phyloP scores from a whole-genome alignment of 2,329 filamentous ascomycete species.

The Fusarium sp. region DNA sequence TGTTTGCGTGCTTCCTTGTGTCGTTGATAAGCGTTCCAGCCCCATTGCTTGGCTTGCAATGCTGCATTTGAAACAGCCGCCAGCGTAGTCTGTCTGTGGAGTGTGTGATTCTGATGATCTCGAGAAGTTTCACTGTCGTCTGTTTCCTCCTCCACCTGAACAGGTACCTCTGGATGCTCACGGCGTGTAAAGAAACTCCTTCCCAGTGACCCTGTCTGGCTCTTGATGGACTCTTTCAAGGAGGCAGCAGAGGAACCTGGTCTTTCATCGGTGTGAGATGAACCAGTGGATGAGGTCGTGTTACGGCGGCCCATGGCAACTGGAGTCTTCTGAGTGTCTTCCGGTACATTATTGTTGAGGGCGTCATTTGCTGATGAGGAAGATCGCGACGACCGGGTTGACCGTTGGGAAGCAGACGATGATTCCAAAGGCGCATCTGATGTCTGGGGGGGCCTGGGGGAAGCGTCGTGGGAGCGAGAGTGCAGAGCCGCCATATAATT shows the following conservation, averaged over 20 bases:
- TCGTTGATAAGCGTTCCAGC: conserved; percentile 64
- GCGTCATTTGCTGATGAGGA: conserved; percentile 57
- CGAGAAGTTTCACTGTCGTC: conserved; percentile 45
- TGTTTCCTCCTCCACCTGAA: conserved; percentile 47
- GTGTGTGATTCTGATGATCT: conserved; percentile 47
- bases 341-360: conserved; percentile 51
- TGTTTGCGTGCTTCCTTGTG: conserved; percentile 55
- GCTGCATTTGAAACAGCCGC: conserved; percentile 66
- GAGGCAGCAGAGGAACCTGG: conserved; percentile 46
- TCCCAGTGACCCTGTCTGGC: conserved; percentile 51
- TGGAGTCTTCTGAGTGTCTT: conserved; percentile 42
- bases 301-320: conserved; percentile 47
- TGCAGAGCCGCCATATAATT: conserved; percentile 75
- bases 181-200: conserved; percentile 53
- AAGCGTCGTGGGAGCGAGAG: conserved; percentile 66
- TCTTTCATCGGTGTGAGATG: conserved; percentile 40
- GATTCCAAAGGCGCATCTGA: conserved; percentile 47
- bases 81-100: conserved; percentile 54
- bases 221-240: conserved; percentile 51
- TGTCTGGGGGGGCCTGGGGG: conserved; percentile 54
- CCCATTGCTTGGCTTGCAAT: conserved; percentile 66
- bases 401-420: conserved; percentile 51
- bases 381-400: conserved; percentile 62
- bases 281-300: conserved; percentile 51
- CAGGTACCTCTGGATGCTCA: conserved; percentile 49